Evolutionary conservation across 2,329 filamentous ascomycete species (phyloP).

Genomic region (Aspergillus ustus): DNA sequence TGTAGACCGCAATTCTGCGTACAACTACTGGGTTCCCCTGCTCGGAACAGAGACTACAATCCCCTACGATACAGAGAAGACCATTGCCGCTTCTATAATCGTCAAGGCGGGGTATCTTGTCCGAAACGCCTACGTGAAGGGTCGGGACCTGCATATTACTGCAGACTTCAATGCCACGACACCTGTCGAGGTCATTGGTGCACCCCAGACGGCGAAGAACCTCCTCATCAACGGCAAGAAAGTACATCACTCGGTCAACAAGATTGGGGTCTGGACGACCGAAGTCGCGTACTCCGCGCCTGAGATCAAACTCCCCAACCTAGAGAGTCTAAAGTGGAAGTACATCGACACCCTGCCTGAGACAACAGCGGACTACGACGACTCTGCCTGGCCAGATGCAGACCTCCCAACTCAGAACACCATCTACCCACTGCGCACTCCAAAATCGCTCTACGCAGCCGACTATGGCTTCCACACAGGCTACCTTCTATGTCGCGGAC

Average conservation of each 20-base stretch:
- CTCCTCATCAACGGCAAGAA: slow-evolving; percentile 66
- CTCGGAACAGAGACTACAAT: slow-evolving; percentile 33
- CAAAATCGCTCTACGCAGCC: slow-evolving; percentile 67
- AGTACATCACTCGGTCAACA: slow-evolving; percentile 45
- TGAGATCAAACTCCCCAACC: slow-evolving; percentile 59
- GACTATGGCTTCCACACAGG: slow-evolving; percentile 78
- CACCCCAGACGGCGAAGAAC: slow-evolving; percentile 57
- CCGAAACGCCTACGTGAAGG: slow-evolving; percentile 57
- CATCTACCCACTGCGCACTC: slow-evolving; percentile 60
- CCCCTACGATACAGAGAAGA: slow-evolving; percentile 36
- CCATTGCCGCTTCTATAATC: slow-evolving; percentile 42
- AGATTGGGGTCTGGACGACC: slow-evolving; percentile 56
- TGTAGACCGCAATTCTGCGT: slow-evolving; percentile 56
- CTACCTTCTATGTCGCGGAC: slow-evolving; percentile 70
- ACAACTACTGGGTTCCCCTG: slow-evolving; percentile 51
- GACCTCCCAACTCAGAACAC: slow-evolving; percentile 67
- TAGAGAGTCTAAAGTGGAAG: slow-evolving; percentile 68
- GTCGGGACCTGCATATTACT: slow-evolving; percentile 63
- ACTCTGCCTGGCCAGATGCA: slow-evolving; percentile 68
- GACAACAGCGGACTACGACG: slow-evolving; percentile 66
- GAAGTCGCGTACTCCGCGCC: slow-evolving; percentile 58
- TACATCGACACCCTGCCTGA: slow-evolving; percentile 74
- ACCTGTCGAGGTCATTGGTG: slow-evolving; percentile 70
- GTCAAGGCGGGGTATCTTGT: slow-evolving; percentile 51
- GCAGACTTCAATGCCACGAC: slow-evolving; percentile 76